A percentile compares a stretch with the other conserved stretches of the same genome.
phyloP scores from a whole-genome alignment of 305 asterid genomes.

The Solanum hybrid region DNA sequence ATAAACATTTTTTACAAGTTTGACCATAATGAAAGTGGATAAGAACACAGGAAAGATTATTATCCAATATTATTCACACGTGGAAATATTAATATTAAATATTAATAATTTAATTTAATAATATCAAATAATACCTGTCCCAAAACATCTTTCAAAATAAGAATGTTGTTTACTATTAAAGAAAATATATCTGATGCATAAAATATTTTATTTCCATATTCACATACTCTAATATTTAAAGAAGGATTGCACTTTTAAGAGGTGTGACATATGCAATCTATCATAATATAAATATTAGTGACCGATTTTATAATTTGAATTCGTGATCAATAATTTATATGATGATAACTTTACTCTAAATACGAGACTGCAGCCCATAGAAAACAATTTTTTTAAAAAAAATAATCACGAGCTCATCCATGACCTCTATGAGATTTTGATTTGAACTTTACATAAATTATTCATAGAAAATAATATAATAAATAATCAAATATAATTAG shows the following conservation, averaged over 20 bases:
- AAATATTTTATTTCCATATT: background rate
- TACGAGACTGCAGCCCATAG: accelerated
- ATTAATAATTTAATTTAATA: background rate
- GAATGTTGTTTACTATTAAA: background rate
- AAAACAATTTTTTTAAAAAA: background rate
- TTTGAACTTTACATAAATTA: background rate
- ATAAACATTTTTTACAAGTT: background rate
- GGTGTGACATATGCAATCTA: background rate
- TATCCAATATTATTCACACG: background rate
- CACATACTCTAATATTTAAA: background rate
- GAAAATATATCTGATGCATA: background rate
- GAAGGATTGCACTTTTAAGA: background rate
- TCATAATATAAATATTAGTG: background rate
- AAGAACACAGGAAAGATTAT: background rate
- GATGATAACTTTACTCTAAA: too few species aligned
- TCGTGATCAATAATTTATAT: too few species aligned
- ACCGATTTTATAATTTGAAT: accelerated
- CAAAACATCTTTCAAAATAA: background rate
- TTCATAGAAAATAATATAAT: background rate
- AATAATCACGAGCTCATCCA: background rate
- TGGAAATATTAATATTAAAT: background rate
- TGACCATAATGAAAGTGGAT: background rate
- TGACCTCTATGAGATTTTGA: background rate
- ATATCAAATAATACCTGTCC: background rate
- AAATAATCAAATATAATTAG: background rate